phyloP scores from a whole-genome alignment of 208 protist species.

The Leishmania tropica region DNA sequence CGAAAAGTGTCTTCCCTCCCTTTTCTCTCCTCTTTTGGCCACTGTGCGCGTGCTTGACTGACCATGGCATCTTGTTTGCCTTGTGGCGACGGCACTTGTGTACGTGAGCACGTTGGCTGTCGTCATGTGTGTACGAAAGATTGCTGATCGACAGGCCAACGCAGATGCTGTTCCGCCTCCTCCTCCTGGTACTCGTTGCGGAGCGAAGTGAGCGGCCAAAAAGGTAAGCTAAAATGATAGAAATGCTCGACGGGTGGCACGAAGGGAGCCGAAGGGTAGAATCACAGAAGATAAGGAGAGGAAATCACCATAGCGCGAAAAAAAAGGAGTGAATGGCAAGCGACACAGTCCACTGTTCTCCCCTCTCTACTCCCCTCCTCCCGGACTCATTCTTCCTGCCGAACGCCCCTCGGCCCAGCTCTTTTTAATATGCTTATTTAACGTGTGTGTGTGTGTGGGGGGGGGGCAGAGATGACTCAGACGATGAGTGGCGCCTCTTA shows the following conservation, averaged over 20 bases:
- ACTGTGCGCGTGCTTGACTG: background rate
- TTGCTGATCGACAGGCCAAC: background rate
- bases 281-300: background rate
- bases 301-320: background rate
- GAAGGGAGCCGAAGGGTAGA: background rate
- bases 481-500: background rate
- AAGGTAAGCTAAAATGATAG: background rate
- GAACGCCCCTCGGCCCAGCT: background rate
- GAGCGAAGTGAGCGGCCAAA: background rate
- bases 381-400: background rate
- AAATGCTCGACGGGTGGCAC: background rate
- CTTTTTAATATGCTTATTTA: background rate
- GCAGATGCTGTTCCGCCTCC: background rate
- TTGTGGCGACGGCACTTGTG: background rate
- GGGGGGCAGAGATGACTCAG: background rate
- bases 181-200: background rate
- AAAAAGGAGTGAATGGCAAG: background rate
- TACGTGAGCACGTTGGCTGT: background rate
- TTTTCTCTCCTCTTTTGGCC: background rate
- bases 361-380: background rate
- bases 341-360: background rate
- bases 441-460: background rate
- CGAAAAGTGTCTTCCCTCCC: background rate
- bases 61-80: background rate
- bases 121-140: background rate